Evolutionary conservation across 176 grass and related monocot species (phyloP), one percentile per base, ranked within the genome.

Genomic region (Triticum urartu): DNA sequence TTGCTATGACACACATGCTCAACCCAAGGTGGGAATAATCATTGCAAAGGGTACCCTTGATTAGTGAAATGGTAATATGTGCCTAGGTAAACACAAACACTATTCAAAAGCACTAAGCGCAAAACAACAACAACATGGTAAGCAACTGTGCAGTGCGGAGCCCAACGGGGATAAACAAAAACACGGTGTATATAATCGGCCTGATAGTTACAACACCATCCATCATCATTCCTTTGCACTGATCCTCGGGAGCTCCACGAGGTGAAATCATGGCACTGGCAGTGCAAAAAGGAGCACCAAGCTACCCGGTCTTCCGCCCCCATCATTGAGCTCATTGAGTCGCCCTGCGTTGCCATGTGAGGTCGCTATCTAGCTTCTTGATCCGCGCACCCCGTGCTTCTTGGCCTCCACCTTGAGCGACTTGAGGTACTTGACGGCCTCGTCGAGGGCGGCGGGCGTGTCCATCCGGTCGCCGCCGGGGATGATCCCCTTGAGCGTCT

Each of bases 391-490:
- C 47, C 74, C 74, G 47, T 33, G 91, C 81, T 93, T 93, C 86
- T 93, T 91, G 83, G 85, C 94, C 85, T 95, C 91, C 11, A 91
- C 84, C 84, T 95, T 95, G 32, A 93, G 91, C 4, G 89, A 91
- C 83, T 95, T 95, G 83, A 95, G 89, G 79, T 95, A 95, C 22
- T 81, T 58, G 4, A 93, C 89, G 22, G 94, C 94, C 80, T 93
- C 94, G 70, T 95, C 91, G 7, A 95, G 91, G 35, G 91, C 89
- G 8, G 91, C 89, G 11, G 94, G 89, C 25, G 94, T 93, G 83
- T 93, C 94, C 94, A 95, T 91, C 75, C 82, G 81, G 59, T 87
- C 82, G n/a, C 91, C 91, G 34, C 94, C 94, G 58, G 94, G 94
- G 74, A 95, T 75, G 52, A 95, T 94, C 43, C 94, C 94, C 80